These are phyloP conservation scores for Fusarium poae DNA, from an alignment of 2,329 filamentous ascomycete species.

Conservation along the genomic window DNA sequence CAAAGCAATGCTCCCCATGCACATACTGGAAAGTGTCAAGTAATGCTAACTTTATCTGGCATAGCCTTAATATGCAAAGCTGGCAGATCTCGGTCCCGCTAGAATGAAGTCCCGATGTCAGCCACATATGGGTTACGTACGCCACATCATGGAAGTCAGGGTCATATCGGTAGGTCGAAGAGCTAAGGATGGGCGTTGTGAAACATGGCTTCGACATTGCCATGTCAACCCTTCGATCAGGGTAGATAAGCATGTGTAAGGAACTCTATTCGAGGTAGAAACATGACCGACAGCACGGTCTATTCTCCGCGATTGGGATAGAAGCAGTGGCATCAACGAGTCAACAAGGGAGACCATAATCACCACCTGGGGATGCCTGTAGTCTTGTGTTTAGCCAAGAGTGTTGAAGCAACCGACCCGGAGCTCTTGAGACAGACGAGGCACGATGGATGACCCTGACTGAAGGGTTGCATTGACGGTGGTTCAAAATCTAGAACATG, in stretches of 20 bases:
- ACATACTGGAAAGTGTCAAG: slow-evolving; percentile 26
- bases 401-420: slow-evolving; percentile 26
- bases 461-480: slow-evolving; percentile 39
- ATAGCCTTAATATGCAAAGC: background rate
- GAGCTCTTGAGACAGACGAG: slow-evolving; percentile 34
- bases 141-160: slow-evolving; percentile 21
- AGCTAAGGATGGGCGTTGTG: slow-evolving; percentile 18
- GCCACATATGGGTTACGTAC: slow-evolving; percentile 15
- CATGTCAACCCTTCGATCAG: background rate
- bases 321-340: background rate
- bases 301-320: background rate
- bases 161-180: background rate
- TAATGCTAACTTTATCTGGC: slow-evolving; percentile 13
- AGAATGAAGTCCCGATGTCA: slow-evolving; percentile 41
- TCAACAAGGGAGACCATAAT: slow-evolving; percentile 4
- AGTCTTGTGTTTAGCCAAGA: slow-evolving; percentile 20
- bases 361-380: slow-evolving; percentile 12
- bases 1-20: slow-evolving; percentile 36
- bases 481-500: slow-evolving; percentile 38
- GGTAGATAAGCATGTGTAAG: slow-evolving; percentile 4
- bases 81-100: slow-evolving; percentile 38
- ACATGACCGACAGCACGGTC: background rate
- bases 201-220: slow-evolving; percentile 28
- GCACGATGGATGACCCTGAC: slow-evolving; percentile 29
- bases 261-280: slow-evolving; percentile 7